phyloP scores from a whole-genome alignment of 2,329 filamentous ascomycete species.

The Aspergillus sp. region DNA sequence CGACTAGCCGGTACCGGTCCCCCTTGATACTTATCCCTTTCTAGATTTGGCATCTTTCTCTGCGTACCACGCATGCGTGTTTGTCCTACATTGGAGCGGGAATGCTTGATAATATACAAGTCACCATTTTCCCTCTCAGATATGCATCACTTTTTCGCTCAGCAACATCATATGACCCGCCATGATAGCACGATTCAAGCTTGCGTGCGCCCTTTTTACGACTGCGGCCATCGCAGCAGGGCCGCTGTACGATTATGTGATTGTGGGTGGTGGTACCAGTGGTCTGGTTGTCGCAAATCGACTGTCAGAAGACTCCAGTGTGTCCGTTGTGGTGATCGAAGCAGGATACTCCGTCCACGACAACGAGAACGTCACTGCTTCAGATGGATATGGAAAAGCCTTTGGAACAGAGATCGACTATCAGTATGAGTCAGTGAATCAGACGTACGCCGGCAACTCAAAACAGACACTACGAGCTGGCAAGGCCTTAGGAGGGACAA shows the following conservation, averaged over 20 bases:
- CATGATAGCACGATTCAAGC: background rate
- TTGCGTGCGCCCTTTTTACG: background rate
- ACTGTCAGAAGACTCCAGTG: constrained; percentile 24
- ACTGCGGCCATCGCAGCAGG: background rate
- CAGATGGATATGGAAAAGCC: constrained; percentile 15
- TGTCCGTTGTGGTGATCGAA: constrained; percentile 28
- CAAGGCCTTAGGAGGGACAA: constrained; percentile 40
- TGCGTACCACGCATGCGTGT: no score
- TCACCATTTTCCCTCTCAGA: background rate
- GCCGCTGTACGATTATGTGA: constrained; percentile 24
- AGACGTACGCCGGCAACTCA: constrained; percentile 29
- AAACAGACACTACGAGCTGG: constrained; percentile 33
- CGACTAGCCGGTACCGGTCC: no score
- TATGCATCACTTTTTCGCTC: background rate
- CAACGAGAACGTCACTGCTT: constrained; percentile 23
- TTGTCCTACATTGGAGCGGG: background rate
- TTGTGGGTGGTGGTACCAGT: constrained; percentile 32
- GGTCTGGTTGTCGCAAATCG: constrained; percentile 31
- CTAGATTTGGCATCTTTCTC: no score
- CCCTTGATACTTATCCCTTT: no score
- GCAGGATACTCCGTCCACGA: constrained; percentile 25
- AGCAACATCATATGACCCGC: background rate
- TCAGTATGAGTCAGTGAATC: constrained; percentile 32
- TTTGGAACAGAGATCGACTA: constrained; percentile 35
- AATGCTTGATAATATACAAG: background rate